These are phyloP conservation scores for Solanum ossicruentum DNA, from an alignment of 257 asterid species.

Conservation along the genomic window DNA sequence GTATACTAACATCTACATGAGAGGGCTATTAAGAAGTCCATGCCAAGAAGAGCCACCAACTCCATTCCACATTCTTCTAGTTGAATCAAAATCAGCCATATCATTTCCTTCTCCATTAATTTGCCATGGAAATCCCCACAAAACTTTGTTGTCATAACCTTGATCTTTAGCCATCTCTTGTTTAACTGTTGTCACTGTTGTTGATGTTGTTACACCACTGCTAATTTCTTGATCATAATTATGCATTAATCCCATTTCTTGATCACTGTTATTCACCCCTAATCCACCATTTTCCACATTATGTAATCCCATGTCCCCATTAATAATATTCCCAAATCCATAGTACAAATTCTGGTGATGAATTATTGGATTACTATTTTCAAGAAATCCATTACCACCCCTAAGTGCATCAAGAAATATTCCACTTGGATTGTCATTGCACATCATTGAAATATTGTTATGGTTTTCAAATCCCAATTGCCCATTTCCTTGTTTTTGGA, in stretches of 20 bases:
- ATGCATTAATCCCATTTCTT: slow-evolving; percentile 24
- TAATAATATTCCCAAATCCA: slow-evolving; percentile 9
- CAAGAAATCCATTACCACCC: slow-evolving; percentile 27
- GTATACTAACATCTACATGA: slow-evolving; percentile 25
- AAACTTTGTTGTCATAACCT: slow-evolving; percentile 11
- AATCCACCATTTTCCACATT: slow-evolving; percentile 21
- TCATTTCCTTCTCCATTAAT: slow-evolving; percentile 13
- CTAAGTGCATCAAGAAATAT: slow-evolving; percentile 19
- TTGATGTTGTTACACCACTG: slow-evolving; percentile 8
- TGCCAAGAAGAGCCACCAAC: slow-evolving; percentile 64
- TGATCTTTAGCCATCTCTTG: slow-evolving; percentile 40
- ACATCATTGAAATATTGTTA: slow-evolving; percentile 20
- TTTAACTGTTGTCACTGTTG: slow-evolving; percentile 36
- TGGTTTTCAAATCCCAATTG: slow-evolving; percentile 18
- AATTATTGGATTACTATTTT: slow-evolving; percentile 10
- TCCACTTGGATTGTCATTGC: background rate
- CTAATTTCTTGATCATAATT: slow-evolving; percentile 20
- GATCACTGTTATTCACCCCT: slow-evolving; percentile 4
- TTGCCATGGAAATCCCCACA: slow-evolving; percentile 87
- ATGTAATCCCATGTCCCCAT: slow-evolving; percentile 3
- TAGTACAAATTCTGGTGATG: slow-evolving; percentile 8
- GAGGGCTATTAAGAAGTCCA: slow-evolving; percentile 77
- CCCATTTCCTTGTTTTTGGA: slow-evolving; percentile 42
- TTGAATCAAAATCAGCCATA: slow-evolving; percentile 34
- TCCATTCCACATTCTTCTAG: slow-evolving; percentile 33